Evolutionary conservation across 1,284 basidiomycete species (phyloP).

Genomic region (Blastosporella zonata): DNA sequence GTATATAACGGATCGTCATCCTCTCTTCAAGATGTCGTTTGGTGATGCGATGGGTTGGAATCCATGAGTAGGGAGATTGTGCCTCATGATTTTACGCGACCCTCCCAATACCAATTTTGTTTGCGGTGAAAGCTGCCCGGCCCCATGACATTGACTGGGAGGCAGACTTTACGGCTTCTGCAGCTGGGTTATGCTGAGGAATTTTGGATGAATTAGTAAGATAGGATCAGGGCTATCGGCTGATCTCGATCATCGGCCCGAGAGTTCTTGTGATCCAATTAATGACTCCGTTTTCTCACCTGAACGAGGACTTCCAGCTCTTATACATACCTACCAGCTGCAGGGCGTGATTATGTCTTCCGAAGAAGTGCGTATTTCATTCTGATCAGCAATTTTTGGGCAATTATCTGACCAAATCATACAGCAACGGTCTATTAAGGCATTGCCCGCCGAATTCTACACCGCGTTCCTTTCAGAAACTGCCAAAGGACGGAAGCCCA

Average conservation of each 20-base stretch:
- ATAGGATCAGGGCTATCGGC: background rate
- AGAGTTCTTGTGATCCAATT: no score
- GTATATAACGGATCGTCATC: background rate
- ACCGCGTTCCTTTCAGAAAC: slow-evolving; percentile 45
- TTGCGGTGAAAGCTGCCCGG: no score
- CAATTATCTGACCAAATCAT: background rate
- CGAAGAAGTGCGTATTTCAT: background rate
- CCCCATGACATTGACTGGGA: no score
- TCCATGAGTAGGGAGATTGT: background rate
- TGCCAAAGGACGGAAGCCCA: slow-evolving; percentile 51
- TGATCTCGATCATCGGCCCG: background rate
- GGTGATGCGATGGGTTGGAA: slow-evolving; percentile 5
- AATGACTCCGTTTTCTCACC: background rate
- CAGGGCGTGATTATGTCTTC: background rate
- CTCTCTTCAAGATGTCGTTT: slow-evolving; percentile 6
- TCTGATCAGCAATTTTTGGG: background rate
- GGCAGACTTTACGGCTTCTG: no score
- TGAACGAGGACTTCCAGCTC: background rate
- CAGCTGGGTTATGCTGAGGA: no score
- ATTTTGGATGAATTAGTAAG: no score
- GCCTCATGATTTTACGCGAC: no score
- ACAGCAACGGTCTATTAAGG: background rate
- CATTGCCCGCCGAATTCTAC: slow-evolving; percentile 27
- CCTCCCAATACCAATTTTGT: no score
- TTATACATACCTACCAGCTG: background rate